These are phyloP conservation scores for Neospermospora avenae DNA, from an alignment of 2,329 filamentous ascomycete genomes.

Conservation along the genomic window DNA sequence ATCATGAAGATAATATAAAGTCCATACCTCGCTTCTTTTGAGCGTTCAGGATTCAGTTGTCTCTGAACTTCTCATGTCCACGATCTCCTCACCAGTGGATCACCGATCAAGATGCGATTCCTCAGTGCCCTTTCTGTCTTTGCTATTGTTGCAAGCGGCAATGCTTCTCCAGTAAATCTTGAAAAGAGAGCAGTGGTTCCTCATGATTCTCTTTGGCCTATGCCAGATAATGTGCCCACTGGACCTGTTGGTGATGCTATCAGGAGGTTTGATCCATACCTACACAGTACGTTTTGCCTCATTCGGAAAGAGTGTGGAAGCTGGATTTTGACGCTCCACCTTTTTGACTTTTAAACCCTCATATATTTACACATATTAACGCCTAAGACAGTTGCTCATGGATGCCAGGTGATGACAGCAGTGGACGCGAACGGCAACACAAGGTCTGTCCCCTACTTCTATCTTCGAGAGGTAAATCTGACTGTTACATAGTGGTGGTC, in stretches of 20 bases:
- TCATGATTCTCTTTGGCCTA: constrained; percentile 1
- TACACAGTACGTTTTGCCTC: constrained; percentile 16
- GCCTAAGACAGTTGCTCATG: constrained; percentile 16
- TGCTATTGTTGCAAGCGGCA: background rate
- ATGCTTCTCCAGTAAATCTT: background rate
- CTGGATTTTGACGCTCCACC: background rate
- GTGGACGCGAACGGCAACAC: constrained; percentile 22
- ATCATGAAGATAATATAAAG: no score
- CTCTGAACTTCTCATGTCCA: background rate
- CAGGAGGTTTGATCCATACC: constrained; percentile 15
- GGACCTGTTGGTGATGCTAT: background rate
- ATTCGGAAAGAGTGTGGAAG: no score
- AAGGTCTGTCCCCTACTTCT: background rate
- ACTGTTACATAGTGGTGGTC: constrained; percentile 33
- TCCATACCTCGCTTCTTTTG: no score
- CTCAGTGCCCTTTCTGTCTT: background rate
- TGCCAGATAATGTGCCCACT: background rate
- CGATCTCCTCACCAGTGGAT: background rate
- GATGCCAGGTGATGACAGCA: constrained; percentile 28
- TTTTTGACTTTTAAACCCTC: background rate
- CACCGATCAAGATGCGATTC: background rate
- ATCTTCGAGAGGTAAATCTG: background rate
- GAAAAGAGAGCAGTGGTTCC: background rate
- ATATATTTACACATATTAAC: background rate
- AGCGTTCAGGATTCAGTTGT: no score